Evolutionary conservation across 768 basidiomycete genomes (phyloP), one percentile per base, ranked within the genome.

Genomic region (Lactarius quietus): DNA sequence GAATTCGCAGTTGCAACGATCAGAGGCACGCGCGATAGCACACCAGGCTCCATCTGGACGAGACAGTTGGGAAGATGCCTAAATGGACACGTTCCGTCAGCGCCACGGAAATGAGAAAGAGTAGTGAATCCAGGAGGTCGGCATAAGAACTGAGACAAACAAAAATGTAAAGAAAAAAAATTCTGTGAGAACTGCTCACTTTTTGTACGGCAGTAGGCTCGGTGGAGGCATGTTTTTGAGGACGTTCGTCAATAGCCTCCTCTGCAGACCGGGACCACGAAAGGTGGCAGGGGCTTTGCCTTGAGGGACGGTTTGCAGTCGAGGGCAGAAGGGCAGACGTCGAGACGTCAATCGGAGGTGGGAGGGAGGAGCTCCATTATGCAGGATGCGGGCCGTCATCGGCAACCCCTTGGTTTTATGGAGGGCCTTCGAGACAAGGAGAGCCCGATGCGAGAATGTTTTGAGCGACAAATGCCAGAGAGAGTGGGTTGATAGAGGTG

Each of bases 11-110:
- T n/a, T n/a, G n/a, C n/a, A n/a, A n/a, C n/a, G n/a, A n/a, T n/a
- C n/a, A n/a, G n/a, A n/a, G n/a, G n/a, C n/a, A n/a, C n/a, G n/a
- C n/a, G n/a, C n/a, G n/a, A n/a, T n/a, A n/a, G n/a, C n/a, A n/a
- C n/a, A n/a, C n/a, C n/a, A n/a, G n/a, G n/a, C n/a, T n/a, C n/a
- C n/a, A n/a, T n/a, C n/a, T n/a, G n/a, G n/a, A n/a, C n/a, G 66
- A 99, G 86, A 76, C 95, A 98, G 79, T 99, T 98, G 68, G 98
- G 83, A 63, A 95, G 85, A 74, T 98, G 96, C 76, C 95, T 98
- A 72, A 15, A 18, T 10, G 10, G 41, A 14, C 28, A 29, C 31
- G 29, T 29, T 31, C 20, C n/a, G 35, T 57, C 23, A 57, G 56
- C 56, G 20, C 29, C 57, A 12, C 18, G 14, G 52, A 48, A 60